Evolutionary conservation across 2,329 filamentous ascomycete genomes (phyloP).

Genomic region (Chaetothyriales sp.): DNA sequence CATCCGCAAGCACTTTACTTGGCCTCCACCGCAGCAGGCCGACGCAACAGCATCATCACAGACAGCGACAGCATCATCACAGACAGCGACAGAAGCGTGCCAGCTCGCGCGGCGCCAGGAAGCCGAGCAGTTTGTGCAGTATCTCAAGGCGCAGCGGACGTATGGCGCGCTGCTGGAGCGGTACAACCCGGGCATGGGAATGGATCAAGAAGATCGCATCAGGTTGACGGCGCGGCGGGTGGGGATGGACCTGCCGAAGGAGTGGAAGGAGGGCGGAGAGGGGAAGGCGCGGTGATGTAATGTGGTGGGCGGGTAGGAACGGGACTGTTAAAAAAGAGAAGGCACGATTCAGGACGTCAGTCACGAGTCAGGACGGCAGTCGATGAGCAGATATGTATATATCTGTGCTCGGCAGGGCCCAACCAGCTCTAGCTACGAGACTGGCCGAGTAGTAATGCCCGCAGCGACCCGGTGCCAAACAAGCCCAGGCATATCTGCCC

Average conservation of each 20-base stretch:
- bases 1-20: constrained; percentile 51
- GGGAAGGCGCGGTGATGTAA: constrained; percentile 4
- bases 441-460: too few relatives aligned
- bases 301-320: constrained; percentile 6
- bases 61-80: not conserved
- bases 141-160: constrained; percentile 70
- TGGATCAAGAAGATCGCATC: constrained; percentile 73
- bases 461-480: too few relatives aligned
- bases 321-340: not conserved
- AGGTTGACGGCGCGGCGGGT: constrained; percentile 72
- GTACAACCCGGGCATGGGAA: constrained; percentile 85
- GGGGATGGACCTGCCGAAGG: constrained; percentile 72
- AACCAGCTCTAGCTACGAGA: too few relatives aligned
- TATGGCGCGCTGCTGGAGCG: constrained; percentile 73
- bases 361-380: too few relatives aligned
- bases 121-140: constrained; percentile 66
- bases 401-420: too few relatives aligned
- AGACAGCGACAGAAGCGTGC: constrained; percentile 7
- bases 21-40: constrained; percentile 15
- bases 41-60: constrained; percentile 15
- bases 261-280: constrained; percentile 28
- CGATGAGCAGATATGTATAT: too few relatives aligned
- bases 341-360: not conserved
- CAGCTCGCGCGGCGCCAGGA: constrained; percentile 29
- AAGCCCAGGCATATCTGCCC: too few relatives aligned